Base-by-base conservation (phyloP, 306 rosid genomes). In the Crataegus laevigata region DNA sequence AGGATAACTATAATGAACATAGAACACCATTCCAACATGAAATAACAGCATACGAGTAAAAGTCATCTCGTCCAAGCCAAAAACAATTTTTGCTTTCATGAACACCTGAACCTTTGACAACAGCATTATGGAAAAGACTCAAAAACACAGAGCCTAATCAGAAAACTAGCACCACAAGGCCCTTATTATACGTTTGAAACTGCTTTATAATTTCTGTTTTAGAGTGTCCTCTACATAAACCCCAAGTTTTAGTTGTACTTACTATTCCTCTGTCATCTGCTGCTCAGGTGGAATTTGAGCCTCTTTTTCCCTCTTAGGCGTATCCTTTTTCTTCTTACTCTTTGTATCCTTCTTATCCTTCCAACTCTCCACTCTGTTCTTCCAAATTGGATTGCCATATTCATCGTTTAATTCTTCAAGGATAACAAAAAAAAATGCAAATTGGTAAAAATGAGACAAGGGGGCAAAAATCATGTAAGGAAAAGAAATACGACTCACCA, bases 311-410 rank as follows among this genome's bases (percentile, higher is more conserved):
- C 79, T 76, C 86, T 89, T 89, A 19, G 88, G 67, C 6, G 80
- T 75, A 73, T 68, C 72, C 78, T 90, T 89, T 74, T 94, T 94
- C 96, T 94, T 91, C 86, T 94, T 94, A 36, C 62, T 90, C 89
- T 92, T 94, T 75, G 87, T 90, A 50, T 92, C 99, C 88, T 92
- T 94, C 73, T 89, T 90, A 55, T 92, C 99, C 88, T 92, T 92
- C 99, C 99, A 94, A 77, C 97, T 94, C 74, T 94, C 97, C 61
- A 94, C 96, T 85, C 99, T 89, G 75, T 89, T 92, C 88, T 94
- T 94, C 99, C 99, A 94, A 30, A 94, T 94, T 58, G 99, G 99
- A 87, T 94, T 94, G 82, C 97, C 99, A 43, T 26, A 87, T 72
- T 92, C 97, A 70, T 92, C 96, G 59, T 89, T 90, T 34, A 84